phyloP scores from a whole-genome alignment of 106 monocot genomes.

The Hemerocallis citrina region DNA sequence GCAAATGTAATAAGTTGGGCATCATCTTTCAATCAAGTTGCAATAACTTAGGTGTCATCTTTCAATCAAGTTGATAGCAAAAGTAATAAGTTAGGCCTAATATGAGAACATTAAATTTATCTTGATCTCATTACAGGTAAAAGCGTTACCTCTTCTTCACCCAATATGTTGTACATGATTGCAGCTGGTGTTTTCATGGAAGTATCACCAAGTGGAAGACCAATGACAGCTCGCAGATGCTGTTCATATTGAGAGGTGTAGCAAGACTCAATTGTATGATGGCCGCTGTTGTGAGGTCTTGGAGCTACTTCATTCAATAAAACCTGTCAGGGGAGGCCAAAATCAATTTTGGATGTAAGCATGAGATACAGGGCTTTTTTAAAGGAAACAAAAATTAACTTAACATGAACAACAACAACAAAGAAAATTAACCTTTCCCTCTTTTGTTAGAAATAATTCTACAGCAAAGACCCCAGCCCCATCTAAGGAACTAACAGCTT shows the following conservation, averaged over 20 bases:
- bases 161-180: slow-evolving; percentile 94
- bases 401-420: not conserved
- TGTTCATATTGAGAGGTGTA: slow-evolving; percentile 99
- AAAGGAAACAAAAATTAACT: not conserved
- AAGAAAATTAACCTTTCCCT: slow-evolving; percentile 14
- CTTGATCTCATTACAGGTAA: too few species aligned
- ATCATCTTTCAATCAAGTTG: too few species aligned
- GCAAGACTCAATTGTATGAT: slow-evolving; percentile 96
- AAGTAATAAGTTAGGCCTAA: too few species aligned
- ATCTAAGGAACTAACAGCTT: slow-evolving; percentile 68
- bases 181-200: slow-evolving; percentile 87
- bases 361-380: too few species aligned
- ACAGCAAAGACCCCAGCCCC: slow-evolving; percentile 97
- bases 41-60: too few species aligned
- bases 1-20: too few species aligned
- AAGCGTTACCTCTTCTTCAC: slow-evolving; percentile 77
- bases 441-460: slow-evolving; percentile 78
- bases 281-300: slow-evolving; percentile 98
- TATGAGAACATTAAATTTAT: too few species aligned
- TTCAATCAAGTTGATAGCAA: too few species aligned
- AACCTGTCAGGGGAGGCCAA: slow-evolving; percentile 37
- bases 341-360: not conserved
- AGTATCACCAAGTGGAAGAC: slow-evolving; percentile 89
- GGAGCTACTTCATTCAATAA: slow-evolving; percentile 97
- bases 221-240: slow-evolving; percentile 84